Conservation (phyloP, 208 protist species). For the Trypanosoma lewisi region DNA sequence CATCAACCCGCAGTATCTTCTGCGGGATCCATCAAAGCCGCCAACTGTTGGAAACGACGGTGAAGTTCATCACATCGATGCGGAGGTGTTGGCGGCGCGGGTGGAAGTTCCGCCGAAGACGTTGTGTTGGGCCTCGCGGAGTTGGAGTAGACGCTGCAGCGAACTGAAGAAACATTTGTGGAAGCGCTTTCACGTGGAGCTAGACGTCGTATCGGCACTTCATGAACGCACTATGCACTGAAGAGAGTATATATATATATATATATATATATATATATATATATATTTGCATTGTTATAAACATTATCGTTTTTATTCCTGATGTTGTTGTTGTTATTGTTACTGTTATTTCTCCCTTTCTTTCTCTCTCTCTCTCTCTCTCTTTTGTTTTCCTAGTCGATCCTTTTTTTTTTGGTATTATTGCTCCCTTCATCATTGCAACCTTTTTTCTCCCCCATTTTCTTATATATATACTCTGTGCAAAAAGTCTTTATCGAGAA, state of each 20-base stretch:
- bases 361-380: too few species aligned
- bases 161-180: conserved; percentile 40
- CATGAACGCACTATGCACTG: background rate
- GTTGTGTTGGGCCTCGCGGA: conserved; percentile 28
- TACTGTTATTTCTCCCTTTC: too few species aligned
- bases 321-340: too few species aligned
- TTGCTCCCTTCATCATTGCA: too few species aligned
- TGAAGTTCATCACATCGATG: conserved; percentile 20
- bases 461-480: too few species aligned
- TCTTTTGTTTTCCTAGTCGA: too few species aligned
- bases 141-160: conserved; percentile 36
- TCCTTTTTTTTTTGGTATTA: too few species aligned
- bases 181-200: conserved; percentile 45
- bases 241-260: conserved; percentile 12
- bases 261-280: conserved; percentile 27
- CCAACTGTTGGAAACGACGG: conserved; percentile 16
- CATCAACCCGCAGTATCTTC: conserved; percentile 30
- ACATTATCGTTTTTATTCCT: background rate
- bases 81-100: conserved; percentile 27
- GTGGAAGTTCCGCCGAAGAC: conserved; percentile 25
- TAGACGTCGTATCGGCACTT: conserved; percentile 35
- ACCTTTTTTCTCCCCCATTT: too few species aligned
- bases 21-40: conserved; percentile 15
- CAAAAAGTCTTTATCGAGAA: too few species aligned
- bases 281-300: background rate